Evolutionary conservation across 2,329 filamentous ascomycete species (phyloP).

Genomic region (Akanthomyces dipterigenus): DNA sequence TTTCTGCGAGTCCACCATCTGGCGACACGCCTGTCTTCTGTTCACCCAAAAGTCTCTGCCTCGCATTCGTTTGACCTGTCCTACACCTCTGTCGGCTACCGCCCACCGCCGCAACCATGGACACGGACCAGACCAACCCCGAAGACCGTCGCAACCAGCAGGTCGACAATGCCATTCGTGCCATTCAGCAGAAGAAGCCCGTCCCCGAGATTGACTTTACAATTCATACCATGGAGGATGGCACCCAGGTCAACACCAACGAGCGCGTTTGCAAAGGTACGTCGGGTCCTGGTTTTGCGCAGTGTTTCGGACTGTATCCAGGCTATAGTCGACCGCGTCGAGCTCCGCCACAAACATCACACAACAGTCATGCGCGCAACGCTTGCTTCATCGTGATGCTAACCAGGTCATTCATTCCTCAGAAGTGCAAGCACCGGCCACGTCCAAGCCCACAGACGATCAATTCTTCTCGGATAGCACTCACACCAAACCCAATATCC

Average conservation of each 20-base stretch:
- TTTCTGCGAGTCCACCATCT: neutral
- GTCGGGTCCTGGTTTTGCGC: slow-evolving; percentile 14
- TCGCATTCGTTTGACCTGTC: neutral
- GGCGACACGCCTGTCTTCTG: neutral
- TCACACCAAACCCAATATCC: slow-evolving; percentile 80
- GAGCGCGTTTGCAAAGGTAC: slow-evolving; percentile 98
- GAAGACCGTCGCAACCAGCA: slow-evolving; percentile 49
- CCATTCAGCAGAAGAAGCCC: slow-evolving; percentile 90
- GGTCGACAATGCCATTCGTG: slow-evolving; percentile 85
- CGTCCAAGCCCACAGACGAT: slow-evolving; percentile 84
- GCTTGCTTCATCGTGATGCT: neutral
- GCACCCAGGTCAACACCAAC: slow-evolving; percentile 85
- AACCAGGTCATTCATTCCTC: slow-evolving; percentile 10
- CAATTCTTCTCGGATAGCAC: slow-evolving; percentile 89
- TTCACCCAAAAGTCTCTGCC: neutral
- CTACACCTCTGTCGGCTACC: neutral
- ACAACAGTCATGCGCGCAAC: neutral
- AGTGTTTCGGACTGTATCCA: neutral
- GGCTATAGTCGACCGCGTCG: neutral
- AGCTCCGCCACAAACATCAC: neutral
- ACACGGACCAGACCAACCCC: slow-evolving; percentile 34
- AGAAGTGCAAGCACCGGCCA: slow-evolving; percentile 98
- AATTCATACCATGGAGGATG: slow-evolving; percentile 97
- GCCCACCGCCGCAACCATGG: slow-evolving; percentile 35
- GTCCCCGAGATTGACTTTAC: slow-evolving; percentile 98